phyloP scores from a whole-genome alignment of 176 grass and related monocot species.

The Eragrostis nindensis region DNA sequence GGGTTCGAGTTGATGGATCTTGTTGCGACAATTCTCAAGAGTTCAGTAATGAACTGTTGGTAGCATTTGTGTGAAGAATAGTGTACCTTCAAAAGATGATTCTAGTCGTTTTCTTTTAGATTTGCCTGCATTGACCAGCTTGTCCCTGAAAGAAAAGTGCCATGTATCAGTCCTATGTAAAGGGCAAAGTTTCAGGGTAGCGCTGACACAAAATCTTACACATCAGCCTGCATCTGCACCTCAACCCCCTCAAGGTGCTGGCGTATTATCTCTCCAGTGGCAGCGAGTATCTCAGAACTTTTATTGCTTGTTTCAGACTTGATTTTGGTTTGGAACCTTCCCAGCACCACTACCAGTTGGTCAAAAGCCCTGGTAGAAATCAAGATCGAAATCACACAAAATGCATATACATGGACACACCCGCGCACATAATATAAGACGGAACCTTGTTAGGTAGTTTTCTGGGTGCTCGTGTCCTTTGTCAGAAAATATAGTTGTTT shows the following conservation, averaged over 20 bases:
- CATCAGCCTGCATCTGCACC: constrained; percentile 71
- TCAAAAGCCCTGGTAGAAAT: constrained; percentile 69
- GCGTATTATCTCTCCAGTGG: constrained; percentile 65
- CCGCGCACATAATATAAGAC: neutral
- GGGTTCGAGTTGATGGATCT: constrained; percentile 1
- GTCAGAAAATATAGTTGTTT: constrained; percentile 61
- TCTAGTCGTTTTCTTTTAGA: constrained; percentile 84
- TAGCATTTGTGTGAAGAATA: constrained; percentile 37
- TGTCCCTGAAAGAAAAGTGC: constrained; percentile 59
- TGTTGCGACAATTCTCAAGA: constrained; percentile 30
- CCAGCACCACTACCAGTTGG: constrained; percentile 65
- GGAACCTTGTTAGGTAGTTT: constrained; percentile 74
- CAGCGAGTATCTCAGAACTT: constrained; percentile 74
- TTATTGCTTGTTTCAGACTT: constrained; percentile 70
- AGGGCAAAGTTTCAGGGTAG: constrained; percentile 23
- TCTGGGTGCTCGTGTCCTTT: constrained; percentile 65
- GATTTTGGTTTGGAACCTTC: constrained; percentile 80
- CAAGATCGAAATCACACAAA: constrained; percentile 33
- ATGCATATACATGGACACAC: too few species aligned
- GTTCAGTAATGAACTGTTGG: constrained; percentile 11
- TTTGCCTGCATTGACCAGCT: constrained; percentile 68
- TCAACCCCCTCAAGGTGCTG: constrained; percentile 73
- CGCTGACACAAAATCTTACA: constrained; percentile 63
- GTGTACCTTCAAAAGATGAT: constrained; percentile 85
- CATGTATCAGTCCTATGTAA: constrained; percentile 25